Base-by-base conservation (phyloP, 2,329 filamentous ascomycete genomes). In the Sporothrix mexicana region DNA sequence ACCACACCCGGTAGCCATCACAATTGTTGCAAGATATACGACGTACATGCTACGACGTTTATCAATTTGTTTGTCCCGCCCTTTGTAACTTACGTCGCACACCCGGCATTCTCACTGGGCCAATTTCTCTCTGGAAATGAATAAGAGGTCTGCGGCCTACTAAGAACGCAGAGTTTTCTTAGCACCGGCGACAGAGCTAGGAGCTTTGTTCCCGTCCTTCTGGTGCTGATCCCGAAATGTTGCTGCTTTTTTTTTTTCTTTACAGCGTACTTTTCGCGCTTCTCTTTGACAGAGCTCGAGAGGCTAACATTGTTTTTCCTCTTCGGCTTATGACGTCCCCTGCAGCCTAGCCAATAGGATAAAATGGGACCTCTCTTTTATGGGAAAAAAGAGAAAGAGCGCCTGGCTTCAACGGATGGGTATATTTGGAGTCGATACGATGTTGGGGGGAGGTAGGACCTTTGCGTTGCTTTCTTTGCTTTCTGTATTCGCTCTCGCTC, bases 311-410 rank as follows among this genome's bases (percentile, higher is more conserved):
- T 49, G 51, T 45, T 59, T 53, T 51, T 51, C n/a, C 69, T 51
- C 23, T 62, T 62, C 55, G 57, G 69, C 69, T 51, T 61, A 61
- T 70, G 55, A 49, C 41, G 55, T 47, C 51, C 51, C n/a, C 5
- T 49, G 17, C 43, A 20, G 15, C 25, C 64, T 51, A 59, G 41
- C 71, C 71, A 72, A 74, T 73, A 67, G 73, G 71, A 66, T 73
- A 67, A 73, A 71, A 73, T 64, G 69, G 53, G 30, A 43, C 25
- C 10, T 12, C 57, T 61, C 2, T 15, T 36, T 41, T n/a, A n/a
- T n/a, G n/a, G n/a, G 5, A 3, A 47, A 43, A 25, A 41, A 6
- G 6, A 8, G 8, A 53, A 53, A 53, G 49, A 13, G 47, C 30
- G 12, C 12, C 3, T 13, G 9, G 36, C 57, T 49, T 67, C 5